phyloP scores from a whole-genome alignment of 2,329 filamentous ascomycete genomes.

The Epichloe sibirici region DNA sequence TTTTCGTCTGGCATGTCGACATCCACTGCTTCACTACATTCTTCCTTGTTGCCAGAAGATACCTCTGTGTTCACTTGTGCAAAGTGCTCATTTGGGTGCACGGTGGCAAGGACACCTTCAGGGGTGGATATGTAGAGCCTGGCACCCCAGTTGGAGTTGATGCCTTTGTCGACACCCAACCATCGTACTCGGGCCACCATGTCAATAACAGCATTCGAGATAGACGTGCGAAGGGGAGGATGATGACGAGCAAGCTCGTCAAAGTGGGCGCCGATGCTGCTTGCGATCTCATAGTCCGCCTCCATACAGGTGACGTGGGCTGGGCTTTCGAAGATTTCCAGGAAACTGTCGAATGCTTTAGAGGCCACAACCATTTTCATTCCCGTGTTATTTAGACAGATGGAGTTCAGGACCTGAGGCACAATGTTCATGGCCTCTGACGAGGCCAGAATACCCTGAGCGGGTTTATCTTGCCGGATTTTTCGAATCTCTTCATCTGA shows the following conservation, averaged over 20 bases:
- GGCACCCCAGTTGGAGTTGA: slow-evolving; percentile 58
- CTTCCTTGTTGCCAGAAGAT: slow-evolving; percentile 26
- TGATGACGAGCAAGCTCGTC: slow-evolving; percentile 94
- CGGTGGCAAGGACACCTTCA: slow-evolving; percentile 37
- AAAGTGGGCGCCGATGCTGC: slow-evolving; percentile 68
- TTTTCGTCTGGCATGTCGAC: slow-evolving; percentile 53
- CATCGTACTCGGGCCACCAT: slow-evolving; percentile 77
- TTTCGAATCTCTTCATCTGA: slow-evolving; percentile 35
- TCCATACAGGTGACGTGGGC: slow-evolving; percentile 78
- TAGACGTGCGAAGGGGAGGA: slow-evolving; percentile 64
- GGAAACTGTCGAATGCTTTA: slow-evolving; percentile 70
- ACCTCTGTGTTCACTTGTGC: slow-evolving; percentile 15
- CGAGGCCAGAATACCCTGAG: slow-evolving; percentile 71
- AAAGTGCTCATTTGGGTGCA: slow-evolving; percentile 39
- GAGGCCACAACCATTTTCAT: slow-evolving; percentile 81
- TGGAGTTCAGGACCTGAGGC: slow-evolving; percentile 80
- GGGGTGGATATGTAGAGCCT: slow-evolving; percentile 58
- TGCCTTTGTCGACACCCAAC: slow-evolving; percentile 59
- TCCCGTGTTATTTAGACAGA: slow-evolving; percentile 79
- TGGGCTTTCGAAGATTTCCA: slow-evolving; percentile 94
- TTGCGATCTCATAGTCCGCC: slow-evolving; percentile 55
- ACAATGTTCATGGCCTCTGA: slow-evolving; percentile 79
- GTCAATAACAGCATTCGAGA: slow-evolving; percentile 74
- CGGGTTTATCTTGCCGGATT: slow-evolving; percentile 34
- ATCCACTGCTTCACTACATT: slow-evolving; percentile 32